Percentiles rank a stretch among this genome's conserved stretches.
Conservation (phyloP, 371 early-diverging fungal genomes). For the Mortierella sp. region DNA sequence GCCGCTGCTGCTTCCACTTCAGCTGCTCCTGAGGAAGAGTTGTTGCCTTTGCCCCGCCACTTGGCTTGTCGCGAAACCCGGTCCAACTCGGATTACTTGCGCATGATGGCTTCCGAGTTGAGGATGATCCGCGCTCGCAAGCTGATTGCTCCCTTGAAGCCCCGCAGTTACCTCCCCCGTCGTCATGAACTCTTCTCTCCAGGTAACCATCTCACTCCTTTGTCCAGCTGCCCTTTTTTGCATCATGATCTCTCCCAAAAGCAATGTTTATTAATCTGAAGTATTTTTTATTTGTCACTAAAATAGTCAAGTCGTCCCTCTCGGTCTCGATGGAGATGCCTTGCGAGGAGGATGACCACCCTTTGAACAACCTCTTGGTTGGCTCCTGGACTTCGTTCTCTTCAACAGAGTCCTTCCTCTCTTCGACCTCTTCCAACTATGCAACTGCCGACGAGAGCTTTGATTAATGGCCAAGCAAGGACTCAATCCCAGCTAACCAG, state of each 20-base stretch:
- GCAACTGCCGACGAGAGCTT: conserved; percentile 39
- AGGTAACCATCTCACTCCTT: conserved; percentile 23
- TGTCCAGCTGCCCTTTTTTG: neutral
- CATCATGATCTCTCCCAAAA: neutral
- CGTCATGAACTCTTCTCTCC: conserved; percentile 58
- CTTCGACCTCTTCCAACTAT: conserved; percentile 40
- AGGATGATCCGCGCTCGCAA: conserved; percentile 74
- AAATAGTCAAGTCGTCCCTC: conserved; percentile 44
- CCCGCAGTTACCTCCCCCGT: conserved; percentile 65
- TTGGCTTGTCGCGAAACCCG: conserved; percentile 64
- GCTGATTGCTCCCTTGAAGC: conserved; percentile 69
- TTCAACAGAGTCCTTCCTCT: conserved; percentile 43
- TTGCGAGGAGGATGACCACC: conserved; percentile 36
- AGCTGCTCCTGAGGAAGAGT: conserved; percentile 1
- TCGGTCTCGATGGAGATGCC: conserved; percentile 22
- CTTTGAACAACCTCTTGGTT: conserved; percentile 31
- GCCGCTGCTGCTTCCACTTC: neutral
- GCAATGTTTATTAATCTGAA: neutral
- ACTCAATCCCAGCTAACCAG: neutral
- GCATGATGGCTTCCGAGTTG: conserved; percentile 73
- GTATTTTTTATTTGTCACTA: neutral
- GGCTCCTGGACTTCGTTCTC: conserved; percentile 47
- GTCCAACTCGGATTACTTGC: conserved; percentile 66
- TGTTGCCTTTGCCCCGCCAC: conserved; percentile 42
- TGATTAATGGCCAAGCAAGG: conserved; percentile 17